Conservation (phyloP, 1,284 basidiomycete species). For the Ustilago xerochloae region DNA sequence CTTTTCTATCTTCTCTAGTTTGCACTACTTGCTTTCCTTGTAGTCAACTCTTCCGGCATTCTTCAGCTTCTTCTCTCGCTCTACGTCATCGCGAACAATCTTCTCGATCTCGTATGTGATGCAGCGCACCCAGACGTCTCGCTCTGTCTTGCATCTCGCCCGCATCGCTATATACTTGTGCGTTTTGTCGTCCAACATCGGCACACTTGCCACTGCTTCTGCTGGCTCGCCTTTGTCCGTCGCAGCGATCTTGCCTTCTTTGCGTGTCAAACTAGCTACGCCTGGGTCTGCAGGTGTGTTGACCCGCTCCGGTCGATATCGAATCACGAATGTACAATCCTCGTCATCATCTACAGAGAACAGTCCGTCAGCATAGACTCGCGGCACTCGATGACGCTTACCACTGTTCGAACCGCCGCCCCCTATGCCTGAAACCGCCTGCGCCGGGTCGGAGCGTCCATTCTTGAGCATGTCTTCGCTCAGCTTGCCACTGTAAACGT, state of each 20-base stretch:
- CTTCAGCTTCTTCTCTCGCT: slow-evolving; percentile 64
- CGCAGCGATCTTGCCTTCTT: slow-evolving; percentile 14
- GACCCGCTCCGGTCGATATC: slow-evolving; percentile 54
- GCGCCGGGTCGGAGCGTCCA: slow-evolving; percentile 51
- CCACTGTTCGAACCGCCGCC: slow-evolving; percentile 52
- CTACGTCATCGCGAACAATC: slow-evolving; percentile 68
- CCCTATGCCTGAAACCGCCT: slow-evolving; percentile 38
- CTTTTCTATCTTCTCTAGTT: neutral
- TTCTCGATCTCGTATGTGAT: slow-evolving; percentile 84
- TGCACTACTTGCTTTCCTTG: slow-evolving; percentile 2
- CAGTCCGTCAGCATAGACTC: slow-evolving; percentile 63
- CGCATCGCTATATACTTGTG: slow-evolving; percentile 77
- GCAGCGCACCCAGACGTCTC: slow-evolving; percentile 88
- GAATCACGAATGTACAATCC: slow-evolving; percentile 67
- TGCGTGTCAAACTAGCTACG: slow-evolving; percentile 11
- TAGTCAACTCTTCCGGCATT: slow-evolving; percentile 49
- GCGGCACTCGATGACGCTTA: slow-evolving; percentile 53
- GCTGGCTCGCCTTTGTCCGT: slow-evolving; percentile 2
- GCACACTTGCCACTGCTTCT: slow-evolving; percentile 65
- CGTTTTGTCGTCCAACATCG: slow-evolving; percentile 74
- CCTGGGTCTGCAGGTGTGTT: slow-evolving; percentile 40
- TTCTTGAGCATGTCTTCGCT: slow-evolving; percentile 54
- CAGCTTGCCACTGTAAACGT: slow-evolving; percentile 64
- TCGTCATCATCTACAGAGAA: slow-evolving; percentile 63
- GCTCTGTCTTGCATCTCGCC: slow-evolving; percentile 80